Percentiles rank a stretch among this genome's conserved stretches.
These are phyloP conservation scores for Falciphora oryzae DNA, from an alignment of 2,329 filamentous ascomycete species.

Conservation along the genomic window DNA sequence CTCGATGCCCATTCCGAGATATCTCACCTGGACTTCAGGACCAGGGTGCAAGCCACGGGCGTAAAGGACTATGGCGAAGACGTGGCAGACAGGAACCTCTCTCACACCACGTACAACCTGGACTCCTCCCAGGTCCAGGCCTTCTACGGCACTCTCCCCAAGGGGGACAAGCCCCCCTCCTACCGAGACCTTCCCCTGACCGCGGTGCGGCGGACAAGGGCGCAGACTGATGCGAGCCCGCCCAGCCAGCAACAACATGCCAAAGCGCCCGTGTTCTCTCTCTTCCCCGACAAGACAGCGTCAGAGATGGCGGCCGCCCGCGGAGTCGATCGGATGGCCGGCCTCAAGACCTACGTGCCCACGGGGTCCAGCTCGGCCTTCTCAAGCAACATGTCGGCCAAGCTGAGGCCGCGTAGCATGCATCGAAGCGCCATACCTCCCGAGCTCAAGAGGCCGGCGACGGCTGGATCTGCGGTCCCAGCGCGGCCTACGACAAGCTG, in stretches of 20 bases:
- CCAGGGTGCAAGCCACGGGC: constrained; percentile 44
- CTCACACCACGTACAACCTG: constrained; percentile 28
- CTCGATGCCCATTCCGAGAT: constrained; percentile 53
- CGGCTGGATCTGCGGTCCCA: not conserved
- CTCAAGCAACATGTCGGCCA: constrained; percentile 1
- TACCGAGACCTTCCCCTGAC: constrained; percentile 12
- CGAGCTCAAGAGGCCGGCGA: not conserved
- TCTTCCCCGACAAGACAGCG: constrained; percentile 13
- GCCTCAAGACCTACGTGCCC: constrained; percentile 14
- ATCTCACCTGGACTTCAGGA: constrained; percentile 39
- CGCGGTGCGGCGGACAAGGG: not conserved
- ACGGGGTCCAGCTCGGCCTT: not conserved
- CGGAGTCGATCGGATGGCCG: not conserved
- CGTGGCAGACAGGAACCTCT: constrained; percentile 56
- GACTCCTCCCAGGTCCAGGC: constrained; percentile 28
- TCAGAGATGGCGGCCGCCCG: not conserved
- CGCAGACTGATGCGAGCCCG: not conserved
- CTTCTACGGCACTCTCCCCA: constrained; percentile 25
- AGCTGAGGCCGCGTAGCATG: not conserved
- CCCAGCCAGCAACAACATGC: constrained; percentile 11
- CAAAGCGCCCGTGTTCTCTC: constrained; percentile 14
- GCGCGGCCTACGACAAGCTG: constrained; percentile 7
- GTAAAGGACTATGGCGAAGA: constrained; percentile 56
- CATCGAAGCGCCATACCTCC: not conserved
- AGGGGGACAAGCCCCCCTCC: constrained; percentile 15